phyloP scores from a whole-genome alignment of 2,329 filamentous ascomycete species.

The Cladophialophora immunda region DNA sequence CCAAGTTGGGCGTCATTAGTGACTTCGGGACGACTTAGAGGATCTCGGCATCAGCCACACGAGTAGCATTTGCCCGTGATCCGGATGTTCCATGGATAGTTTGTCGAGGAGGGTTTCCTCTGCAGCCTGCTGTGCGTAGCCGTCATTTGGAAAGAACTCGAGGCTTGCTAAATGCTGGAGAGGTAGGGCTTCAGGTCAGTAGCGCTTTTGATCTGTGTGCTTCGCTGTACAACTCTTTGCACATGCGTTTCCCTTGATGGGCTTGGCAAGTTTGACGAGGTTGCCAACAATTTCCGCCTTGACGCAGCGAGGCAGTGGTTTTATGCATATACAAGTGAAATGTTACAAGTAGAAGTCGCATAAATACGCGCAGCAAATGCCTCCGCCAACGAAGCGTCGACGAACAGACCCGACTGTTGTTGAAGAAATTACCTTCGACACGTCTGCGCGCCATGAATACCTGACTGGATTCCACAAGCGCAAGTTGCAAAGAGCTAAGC shows the following conservation, averaged over 20 bases:
- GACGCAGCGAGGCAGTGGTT: neutral
- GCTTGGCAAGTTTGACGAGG: conserved; percentile 1
- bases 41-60: too few relatives aligned
- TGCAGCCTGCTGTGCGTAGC: too few relatives aligned
- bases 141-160: too few relatives aligned
- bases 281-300: neutral
- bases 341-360: neutral
- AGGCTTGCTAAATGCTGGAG: too few relatives aligned
- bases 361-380: conserved; percentile 50
- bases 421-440: conserved; percentile 90
- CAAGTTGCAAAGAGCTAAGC: conserved; percentile 83
- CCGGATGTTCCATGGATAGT: too few relatives aligned
- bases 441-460: conserved; percentile 80
- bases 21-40: too few relatives aligned
- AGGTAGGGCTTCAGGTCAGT: too few relatives aligned
- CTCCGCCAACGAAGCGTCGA: conserved; percentile 71
- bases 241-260: neutral
- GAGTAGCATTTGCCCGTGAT: too few relatives aligned
- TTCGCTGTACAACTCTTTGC: too few relatives aligned
- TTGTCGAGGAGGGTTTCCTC: too few relatives aligned
- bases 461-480: conserved; percentile 97
- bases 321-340: neutral
- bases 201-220: too few relatives aligned
- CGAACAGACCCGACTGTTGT: conserved; percentile 63
- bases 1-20: too few relatives aligned